Evolutionary conservation across 2,329 filamentous ascomycete species (phyloP).

Genomic region (Cadophora luteo-olivacea): DNA sequence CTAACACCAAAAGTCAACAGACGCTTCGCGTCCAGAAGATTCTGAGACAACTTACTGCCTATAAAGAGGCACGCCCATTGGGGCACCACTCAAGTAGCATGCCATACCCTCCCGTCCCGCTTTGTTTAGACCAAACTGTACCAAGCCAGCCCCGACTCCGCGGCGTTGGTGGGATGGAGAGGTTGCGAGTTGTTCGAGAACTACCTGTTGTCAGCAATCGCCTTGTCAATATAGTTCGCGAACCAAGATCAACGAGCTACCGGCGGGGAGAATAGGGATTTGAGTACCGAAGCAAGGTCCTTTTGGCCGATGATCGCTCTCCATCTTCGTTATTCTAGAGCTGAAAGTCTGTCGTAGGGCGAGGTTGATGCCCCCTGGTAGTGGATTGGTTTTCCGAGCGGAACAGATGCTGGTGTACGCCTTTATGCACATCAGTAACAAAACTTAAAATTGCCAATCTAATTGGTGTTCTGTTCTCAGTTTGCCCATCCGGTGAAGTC

Average conservation of each 20-base stretch:
- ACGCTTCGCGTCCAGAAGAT: neutral
- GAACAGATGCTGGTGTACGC: neutral
- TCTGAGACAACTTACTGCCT: neutral
- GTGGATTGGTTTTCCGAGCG: neutral
- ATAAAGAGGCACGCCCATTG: constrained; percentile 12
- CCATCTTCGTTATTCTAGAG: constrained; percentile 1
- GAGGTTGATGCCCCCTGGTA: constrained; percentile 14
- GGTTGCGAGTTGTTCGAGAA: constrained; percentile 7
- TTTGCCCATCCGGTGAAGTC: no score
- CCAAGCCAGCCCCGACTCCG: constrained; percentile 12
- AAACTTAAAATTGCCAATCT: neutral
- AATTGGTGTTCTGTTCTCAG: no score
- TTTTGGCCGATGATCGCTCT: constrained; percentile 13
- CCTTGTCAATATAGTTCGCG: neutral
- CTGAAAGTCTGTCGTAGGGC: neutral
- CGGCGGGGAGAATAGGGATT: neutral
- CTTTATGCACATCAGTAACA: neutral
- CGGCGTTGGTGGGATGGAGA: neutral
- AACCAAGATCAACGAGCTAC: neutral
- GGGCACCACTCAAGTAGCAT: constrained; percentile 9
- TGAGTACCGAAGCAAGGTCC: constrained; percentile 7
- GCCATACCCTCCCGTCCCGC: constrained; percentile 9
- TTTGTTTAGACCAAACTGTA: constrained; percentile 12
- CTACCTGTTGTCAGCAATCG: neutral
- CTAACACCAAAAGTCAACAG: neutral